Evolutionary conservation across 192 early-diverging fungal species (phyloP), one percentile per base, ranked within the genome.

Genomic region (Spinellus fusiger): DNA sequence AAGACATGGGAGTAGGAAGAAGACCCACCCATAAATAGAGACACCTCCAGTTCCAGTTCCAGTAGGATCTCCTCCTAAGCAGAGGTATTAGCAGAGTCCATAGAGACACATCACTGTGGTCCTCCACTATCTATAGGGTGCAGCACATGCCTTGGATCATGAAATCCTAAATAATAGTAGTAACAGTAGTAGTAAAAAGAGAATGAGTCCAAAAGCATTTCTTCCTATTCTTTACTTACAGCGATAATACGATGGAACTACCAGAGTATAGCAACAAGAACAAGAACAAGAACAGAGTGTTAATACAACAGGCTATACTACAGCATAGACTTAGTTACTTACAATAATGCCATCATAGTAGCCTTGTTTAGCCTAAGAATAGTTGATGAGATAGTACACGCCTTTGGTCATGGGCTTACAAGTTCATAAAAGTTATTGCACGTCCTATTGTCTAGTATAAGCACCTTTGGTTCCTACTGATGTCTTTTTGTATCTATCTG

Each of bases 41-140:
- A 69, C 54, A 18, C 96, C 95, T 29, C 95, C 95, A 26, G 86
- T 79, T 13, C 94, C 94, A 12, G 92, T 98, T 23, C 88, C 93
- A 2, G 95, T 97, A 22, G 95, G 96, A 73, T 99, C 95, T 49
- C 93, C 92, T 49, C 93, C 65, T 68, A 54, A 20, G n/a, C 20
- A 52, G 2, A 44, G 3, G 18, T 10, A 44, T 18, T n/a, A 44
- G 18, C 40, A 44, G 13, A 18, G 13, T 44, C 15, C 15, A n/a
- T 12, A 44, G 18, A 2, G 3, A 12, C 10, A 12, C 10, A n/a
- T 18, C 4, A 12, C 10, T 44, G 18, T 44, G 3, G 13, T 44
- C 18, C 40, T 6, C 13, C 40, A 12, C 18, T 44, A 18, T 3
- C 18, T 2, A n/a, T 10, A 3, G 1, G 13, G 35, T 3, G 13